These are phyloP conservation scores for Ceratobasidium sp. DNA, from an alignment of 1,284 basidiomycete species.

Conservation along the genomic window DNA sequence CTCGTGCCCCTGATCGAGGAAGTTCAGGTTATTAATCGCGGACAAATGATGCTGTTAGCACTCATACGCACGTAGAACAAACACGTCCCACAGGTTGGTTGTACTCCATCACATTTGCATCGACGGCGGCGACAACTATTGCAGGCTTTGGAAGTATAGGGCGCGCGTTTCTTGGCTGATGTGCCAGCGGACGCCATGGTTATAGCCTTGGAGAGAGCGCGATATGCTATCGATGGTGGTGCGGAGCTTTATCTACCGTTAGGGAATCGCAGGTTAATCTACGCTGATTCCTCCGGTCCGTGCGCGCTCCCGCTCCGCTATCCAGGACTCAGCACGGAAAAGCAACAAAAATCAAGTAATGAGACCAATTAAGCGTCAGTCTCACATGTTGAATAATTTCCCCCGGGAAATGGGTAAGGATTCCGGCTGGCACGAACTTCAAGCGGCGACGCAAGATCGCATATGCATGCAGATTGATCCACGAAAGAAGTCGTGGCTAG, in stretches of 20 bases:
- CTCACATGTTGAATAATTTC: no score
- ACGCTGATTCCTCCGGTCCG: no score
- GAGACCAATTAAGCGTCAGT: not conserved
- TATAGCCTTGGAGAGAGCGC: not conserved
- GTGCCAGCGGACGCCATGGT: not conserved
- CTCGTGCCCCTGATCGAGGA: slow-evolving; percentile 1
- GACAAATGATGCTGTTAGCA: not conserved
- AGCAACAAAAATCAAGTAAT: not conserved
- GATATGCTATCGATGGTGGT: no score
- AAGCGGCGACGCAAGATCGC: no score
- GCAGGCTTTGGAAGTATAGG: slow-evolving; percentile 17
- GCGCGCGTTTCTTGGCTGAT: slow-evolving; percentile 10
- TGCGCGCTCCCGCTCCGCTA: no score
- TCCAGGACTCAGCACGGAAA: no score
- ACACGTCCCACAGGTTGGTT: slow-evolving; percentile 27
- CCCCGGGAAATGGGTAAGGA: no score
- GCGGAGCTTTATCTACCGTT: not conserved
- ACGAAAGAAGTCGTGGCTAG: no score
- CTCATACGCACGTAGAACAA: not conserved
- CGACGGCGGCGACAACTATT: slow-evolving; percentile 34
- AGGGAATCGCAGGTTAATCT: no score
- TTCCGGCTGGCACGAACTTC: no score
- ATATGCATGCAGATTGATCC: no score
- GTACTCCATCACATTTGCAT: slow-evolving; percentile 26
- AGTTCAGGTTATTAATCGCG: not conserved